phyloP scores from a whole-genome alignment of 1,284 basidiomycete species.

The Xerocomus amazonicus region DNA sequence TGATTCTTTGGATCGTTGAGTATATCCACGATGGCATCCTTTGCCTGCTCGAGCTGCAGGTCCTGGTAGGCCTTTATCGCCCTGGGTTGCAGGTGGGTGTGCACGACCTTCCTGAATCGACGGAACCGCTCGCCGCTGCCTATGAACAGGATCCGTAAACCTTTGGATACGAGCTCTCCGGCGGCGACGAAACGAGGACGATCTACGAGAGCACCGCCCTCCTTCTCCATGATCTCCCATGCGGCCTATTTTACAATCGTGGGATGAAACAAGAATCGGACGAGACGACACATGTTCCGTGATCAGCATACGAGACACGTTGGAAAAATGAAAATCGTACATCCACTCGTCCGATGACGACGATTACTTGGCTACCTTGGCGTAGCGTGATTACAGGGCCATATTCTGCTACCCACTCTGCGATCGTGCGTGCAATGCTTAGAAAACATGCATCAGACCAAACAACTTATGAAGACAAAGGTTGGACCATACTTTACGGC shows the following conservation, averaged over 20 bases:
- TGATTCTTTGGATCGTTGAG: too few species aligned
- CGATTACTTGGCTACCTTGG: slow-evolving; percentile 24
- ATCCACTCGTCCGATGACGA: slow-evolving; percentile 32
- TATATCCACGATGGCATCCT: background rate
- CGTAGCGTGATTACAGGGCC: slow-evolving; percentile 35
- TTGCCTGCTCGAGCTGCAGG: slow-evolving; percentile 36
- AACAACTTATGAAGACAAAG: background rate
- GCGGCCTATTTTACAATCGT: slow-evolving; percentile 14
- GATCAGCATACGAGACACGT: too few species aligned
- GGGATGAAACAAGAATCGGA: too few species aligned
- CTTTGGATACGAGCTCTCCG: slow-evolving; percentile 24
- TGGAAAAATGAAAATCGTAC: slow-evolving; percentile 12
- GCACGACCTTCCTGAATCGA: slow-evolving; percentile 32
- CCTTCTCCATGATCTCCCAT: slow-evolving; percentile 36
- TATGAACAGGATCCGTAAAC: slow-evolving; percentile 21
- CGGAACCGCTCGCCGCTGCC: slow-evolving; percentile 27
- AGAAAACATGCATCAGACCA: background rate
- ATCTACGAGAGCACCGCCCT: slow-evolving; percentile 30
- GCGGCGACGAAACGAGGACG: slow-evolving; percentile 32
- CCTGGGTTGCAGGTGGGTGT: slow-evolving; percentile 38
- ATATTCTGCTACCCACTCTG: slow-evolving; percentile 31
- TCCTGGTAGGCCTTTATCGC: slow-evolving; percentile 32
- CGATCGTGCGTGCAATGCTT: slow-evolving; percentile 17
- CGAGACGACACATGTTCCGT: too few species aligned
- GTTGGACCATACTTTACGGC: slow-evolving; percentile 14